phyloP scores from a whole-genome alignment of 2,329 filamentous ascomycete genomes.

The Fusarium chaquense region DNA sequence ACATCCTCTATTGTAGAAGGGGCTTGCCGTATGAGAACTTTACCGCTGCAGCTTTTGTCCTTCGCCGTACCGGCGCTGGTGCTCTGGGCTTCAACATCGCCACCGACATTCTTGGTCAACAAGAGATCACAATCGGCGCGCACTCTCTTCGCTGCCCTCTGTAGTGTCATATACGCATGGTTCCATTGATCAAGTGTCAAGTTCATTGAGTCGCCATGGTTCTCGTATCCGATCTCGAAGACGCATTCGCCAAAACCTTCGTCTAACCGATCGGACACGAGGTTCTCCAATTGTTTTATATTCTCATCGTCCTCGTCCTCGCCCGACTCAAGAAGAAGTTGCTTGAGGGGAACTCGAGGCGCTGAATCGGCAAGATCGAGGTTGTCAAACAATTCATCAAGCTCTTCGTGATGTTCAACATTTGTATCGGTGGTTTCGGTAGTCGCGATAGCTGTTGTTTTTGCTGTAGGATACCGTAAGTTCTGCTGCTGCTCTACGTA shows the following conservation, averaged over 20 bases:
- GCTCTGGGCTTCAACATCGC: constrained; percentile 76
- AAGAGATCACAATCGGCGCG: constrained; percentile 84
- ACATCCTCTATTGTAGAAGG: constrained; percentile 84
- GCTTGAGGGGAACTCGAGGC: constrained; percentile 76
- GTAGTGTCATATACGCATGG: constrained; percentile 73
- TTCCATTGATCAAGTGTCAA: constrained; percentile 82
- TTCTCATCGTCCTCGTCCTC: constrained; percentile 61
- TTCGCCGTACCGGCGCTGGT: constrained; percentile 66
- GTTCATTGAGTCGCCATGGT: constrained; percentile 86
- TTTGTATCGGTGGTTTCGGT: constrained; percentile 49
- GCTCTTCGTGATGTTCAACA: constrained; percentile 77
- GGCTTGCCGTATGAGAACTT: constrained; percentile 82
- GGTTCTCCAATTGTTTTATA: constrained; percentile 70
- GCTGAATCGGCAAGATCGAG: constrained; percentile 82
- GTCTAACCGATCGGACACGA: constrained; percentile 76
- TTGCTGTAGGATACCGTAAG: constrained; percentile 68
- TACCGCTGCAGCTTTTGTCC: constrained; percentile 83
- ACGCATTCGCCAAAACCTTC: constrained; percentile 91
- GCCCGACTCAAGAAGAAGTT: constrained; percentile 75
- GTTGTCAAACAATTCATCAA: constrained; percentile 92
- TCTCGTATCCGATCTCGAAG: constrained; percentile 92
- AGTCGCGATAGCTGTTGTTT: constrained; percentile 44
- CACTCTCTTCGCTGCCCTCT: constrained; percentile 71
- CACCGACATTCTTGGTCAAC: constrained; percentile 91
- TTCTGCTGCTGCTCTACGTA: constrained; percentile 96